These are phyloP conservation scores for Mycena indigotica DNA, from an alignment of 768 basidiomycete species.

Conservation along the genomic window DNA sequence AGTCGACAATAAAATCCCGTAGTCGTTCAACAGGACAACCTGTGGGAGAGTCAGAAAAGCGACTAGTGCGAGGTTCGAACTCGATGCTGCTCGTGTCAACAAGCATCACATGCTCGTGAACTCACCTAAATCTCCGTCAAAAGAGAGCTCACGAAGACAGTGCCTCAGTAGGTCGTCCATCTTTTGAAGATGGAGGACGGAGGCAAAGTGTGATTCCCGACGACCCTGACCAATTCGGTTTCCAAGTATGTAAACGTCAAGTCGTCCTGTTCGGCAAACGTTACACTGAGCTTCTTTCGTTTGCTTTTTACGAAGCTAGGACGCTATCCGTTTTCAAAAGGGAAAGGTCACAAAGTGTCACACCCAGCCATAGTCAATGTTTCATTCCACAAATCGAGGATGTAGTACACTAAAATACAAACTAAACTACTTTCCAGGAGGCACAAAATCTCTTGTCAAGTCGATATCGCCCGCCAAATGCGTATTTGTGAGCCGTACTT, in stretches of 20 bases:
- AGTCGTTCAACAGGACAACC: constrained; percentile 78
- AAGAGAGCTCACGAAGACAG: constrained; percentile 83
- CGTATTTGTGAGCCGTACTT: constrained; percentile 83
- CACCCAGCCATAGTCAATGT: too few relatives aligned
- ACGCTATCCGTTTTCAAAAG: background rate
- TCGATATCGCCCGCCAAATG: constrained; percentile 89
- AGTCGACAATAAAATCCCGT: constrained; percentile 67
- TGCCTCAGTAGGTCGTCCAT: constrained; percentile 90
- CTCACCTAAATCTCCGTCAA: constrained; percentile 89
- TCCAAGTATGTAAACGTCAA: background rate
- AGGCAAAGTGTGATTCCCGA: background rate
- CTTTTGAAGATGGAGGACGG: background rate
- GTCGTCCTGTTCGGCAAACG: background rate
- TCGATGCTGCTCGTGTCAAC: constrained; percentile 19
- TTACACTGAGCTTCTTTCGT: background rate
- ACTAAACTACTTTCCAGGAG: too few relatives aligned
- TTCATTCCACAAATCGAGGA: too few relatives aligned
- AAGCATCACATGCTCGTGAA: constrained; percentile 38
- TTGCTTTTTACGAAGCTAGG: background rate
- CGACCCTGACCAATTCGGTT: background rate
- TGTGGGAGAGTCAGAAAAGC: constrained; percentile 33
- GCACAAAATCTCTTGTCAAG: constrained; percentile 69
- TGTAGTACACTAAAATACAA: too few relatives aligned
- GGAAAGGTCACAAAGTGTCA: background rate
- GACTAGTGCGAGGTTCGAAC: constrained; percentile 48